These are phyloP conservation scores for Bonia amplexicaulis DNA, from an alignment of 176 grass and related monocot genomes.

Conservation along the genomic window DNA sequence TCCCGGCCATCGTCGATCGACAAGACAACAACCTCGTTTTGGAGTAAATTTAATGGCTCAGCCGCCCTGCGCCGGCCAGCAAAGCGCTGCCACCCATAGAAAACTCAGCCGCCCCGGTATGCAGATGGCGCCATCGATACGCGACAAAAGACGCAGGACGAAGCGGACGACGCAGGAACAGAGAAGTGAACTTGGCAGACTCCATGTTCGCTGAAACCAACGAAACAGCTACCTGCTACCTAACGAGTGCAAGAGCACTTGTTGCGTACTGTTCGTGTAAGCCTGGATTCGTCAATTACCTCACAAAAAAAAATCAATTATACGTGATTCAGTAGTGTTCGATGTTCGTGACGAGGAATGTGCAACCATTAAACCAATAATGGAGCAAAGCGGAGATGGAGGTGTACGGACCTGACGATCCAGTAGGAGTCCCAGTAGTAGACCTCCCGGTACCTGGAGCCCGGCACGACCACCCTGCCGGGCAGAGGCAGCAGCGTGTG, in stretches of 20 bases:
- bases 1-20: background rate
- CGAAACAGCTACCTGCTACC: background rate
- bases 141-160: background rate
- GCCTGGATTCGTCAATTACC: background rate
- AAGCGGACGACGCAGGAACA: background rate
- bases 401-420: conserved; percentile 57
- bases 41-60: background rate
- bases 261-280: background rate
- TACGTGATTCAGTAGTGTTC: background rate
- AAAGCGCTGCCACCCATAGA: background rate
- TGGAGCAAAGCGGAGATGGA: background rate
- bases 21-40: background rate
- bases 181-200: background rate
- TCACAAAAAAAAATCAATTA: background rate
- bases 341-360: background rate
- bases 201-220: background rate
- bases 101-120: background rate
- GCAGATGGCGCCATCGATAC: background rate
- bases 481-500: conserved; percentile 89
- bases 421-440: conserved; percentile 99
- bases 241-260: background rate
- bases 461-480: conserved; percentile 52
- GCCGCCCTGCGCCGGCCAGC: background rate
- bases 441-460: conserved; percentile 81
- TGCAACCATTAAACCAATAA: background rate